Evolutionary conservation across 768 basidiomycete genomes (phyloP), one percentile per base, ranked within the genome.

Genomic region (Peribolospora baueri): DNA sequence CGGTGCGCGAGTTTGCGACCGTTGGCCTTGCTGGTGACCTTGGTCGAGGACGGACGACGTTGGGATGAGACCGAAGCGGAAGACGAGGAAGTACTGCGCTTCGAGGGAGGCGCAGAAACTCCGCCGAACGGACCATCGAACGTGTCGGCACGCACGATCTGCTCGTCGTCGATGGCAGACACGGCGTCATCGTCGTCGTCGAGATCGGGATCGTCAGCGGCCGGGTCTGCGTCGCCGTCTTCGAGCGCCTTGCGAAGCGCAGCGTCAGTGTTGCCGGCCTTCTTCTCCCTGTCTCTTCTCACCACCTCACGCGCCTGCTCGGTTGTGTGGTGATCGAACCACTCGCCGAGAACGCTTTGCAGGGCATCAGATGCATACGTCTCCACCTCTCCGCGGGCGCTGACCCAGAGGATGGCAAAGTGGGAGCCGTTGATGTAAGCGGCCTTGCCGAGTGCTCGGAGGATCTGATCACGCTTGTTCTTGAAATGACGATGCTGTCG

Each of bases 401-500:
- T 65, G 58, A 70, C 66, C 62, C 65, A 68, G 37, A 68, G 57
- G 48, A 70, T 64, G 49, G 68, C 67, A 60, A 68, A 70, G 42
- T 70, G 68, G 8, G 62, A 64, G 14, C 68, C 69, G 54, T 69
- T 70, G 61, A 68, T 65, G 57, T 66, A 65, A 2, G 67, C 64
- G 10, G 66, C 61, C 54, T 65, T 65, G 43, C 70, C 70, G 39
- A 70, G 65, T 0, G 62, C 58, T 13, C 67, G 65, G 3, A 70
- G 65, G 60, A 70, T 68, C 41, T 65, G 54, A 47, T 66, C 64
- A 45, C 68, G 64, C 52, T 66, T 69, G 48, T 65, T 63, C 54
- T 68, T 68, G 63, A 64, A 69, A 56, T 69, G 68, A 39, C 68
- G 59, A 42, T 67, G 67, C 57, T 67, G 68, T 39, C 68, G 61